phyloP scores from a whole-genome alignment of 2,329 filamentous ascomycete species.

The Fusarium miscanthi region DNA sequence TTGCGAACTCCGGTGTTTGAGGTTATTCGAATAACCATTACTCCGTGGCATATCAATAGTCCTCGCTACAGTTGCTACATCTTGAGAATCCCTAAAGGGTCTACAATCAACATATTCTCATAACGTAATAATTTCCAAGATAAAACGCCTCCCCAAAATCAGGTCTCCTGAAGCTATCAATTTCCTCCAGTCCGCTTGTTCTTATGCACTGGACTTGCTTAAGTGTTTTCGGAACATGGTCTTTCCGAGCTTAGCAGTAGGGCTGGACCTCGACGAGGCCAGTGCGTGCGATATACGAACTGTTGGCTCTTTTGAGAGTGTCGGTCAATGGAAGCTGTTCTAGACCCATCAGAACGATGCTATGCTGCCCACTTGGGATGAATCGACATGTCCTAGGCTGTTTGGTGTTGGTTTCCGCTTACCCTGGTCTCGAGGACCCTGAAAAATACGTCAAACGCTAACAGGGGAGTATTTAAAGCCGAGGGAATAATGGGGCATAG shows the following conservation, averaged over 20 bases:
- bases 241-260: rapidly evolving
- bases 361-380: neutral
- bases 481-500: neutral
- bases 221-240: rapidly evolving
- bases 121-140: no score
- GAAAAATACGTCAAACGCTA: neutral
- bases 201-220: no score
- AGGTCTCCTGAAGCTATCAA: no score
- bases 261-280: rapidly evolving
- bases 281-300: neutral
- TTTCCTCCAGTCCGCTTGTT: no score
- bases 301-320: neutral
- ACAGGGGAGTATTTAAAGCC: neutral
- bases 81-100: no score
- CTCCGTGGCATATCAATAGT: no score
- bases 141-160: no score
- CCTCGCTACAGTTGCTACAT: no score
- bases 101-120: no score
- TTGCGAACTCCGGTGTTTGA: no score
- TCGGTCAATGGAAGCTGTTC: rapidly evolving
- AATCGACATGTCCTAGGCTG: neutral
- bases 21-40: no score
- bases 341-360: rapidly evolving
- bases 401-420: neutral
- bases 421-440: neutral